Evolutionary conservation across 192 early-diverging fungal species (phyloP).

Genomic region (Powellomyces hirtus): DNA sequence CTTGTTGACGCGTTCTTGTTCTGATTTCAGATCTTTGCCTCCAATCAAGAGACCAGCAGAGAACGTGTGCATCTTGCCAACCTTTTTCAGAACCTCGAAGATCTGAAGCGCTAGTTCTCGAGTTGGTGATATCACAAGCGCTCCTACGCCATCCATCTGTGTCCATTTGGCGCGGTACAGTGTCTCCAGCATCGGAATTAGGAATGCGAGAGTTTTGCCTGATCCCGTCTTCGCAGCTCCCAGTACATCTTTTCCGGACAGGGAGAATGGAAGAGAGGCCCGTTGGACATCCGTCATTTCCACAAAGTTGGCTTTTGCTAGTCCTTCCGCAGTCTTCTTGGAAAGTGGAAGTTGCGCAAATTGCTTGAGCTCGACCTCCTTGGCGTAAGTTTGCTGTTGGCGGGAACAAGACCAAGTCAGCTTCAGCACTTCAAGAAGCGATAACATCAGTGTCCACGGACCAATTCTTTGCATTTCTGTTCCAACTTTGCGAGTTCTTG

Average conservation of each 20-base stretch:
- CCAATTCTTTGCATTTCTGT: constrained; percentile 42
- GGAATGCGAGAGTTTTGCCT: constrained; percentile 89
- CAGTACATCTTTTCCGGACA: constrained; percentile 80
- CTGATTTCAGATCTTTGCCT: constrained; percentile 76
- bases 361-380: constrained; percentile 16
- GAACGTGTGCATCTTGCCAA: constrained; percentile 66
- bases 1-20: constrained; percentile 48
- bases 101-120: constrained; percentile 91
- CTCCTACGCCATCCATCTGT: constrained; percentile 52
- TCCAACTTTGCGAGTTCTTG: constrained; percentile 50
- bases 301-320: constrained; percentile 77
- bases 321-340: constrained; percentile 55
- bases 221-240: constrained; percentile 97
- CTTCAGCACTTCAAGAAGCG: neutral
- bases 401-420: too few relatives aligned
- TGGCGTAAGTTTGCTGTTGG: constrained; percentile 4
- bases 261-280: constrained; percentile 66
- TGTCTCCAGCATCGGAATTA: constrained; percentile 86
- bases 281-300: constrained; percentile 94
- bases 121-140: constrained; percentile 76
- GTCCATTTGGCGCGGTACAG: constrained; percentile 86
- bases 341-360: constrained; percentile 33
- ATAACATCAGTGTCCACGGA: neutral
- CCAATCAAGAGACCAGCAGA: constrained; percentile 96
- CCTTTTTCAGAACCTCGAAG: constrained; percentile 67